These are phyloP conservation scores for Colletotrichum liriopes DNA, from an alignment of 2,329 filamentous ascomycete species.

Conservation along the genomic window DNA sequence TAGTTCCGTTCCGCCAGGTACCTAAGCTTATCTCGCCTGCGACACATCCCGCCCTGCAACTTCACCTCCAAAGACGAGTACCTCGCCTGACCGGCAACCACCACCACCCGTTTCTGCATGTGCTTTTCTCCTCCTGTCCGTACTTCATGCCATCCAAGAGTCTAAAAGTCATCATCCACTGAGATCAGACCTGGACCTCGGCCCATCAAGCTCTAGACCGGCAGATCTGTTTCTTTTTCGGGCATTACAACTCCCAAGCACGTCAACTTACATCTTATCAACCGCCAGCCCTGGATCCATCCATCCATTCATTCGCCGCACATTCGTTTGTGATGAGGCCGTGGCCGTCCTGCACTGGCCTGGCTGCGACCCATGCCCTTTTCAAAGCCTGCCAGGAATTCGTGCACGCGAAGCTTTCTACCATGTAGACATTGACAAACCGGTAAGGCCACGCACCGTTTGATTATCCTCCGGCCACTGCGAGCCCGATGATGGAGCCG, in stretches of 20 bases:
- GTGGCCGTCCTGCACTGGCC: conserved; percentile 13
- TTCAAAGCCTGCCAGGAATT: neutral
- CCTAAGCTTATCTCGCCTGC: conserved; percentile 12
- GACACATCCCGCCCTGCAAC: neutral
- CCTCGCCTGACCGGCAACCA: conserved; percentile 12
- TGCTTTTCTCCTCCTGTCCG: conserved; percentile 21
- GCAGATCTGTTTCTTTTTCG: conserved; percentile 29
- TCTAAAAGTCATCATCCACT: conserved; percentile 18
- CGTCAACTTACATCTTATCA: conserved; percentile 4
- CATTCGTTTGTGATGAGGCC: conserved; percentile 22
- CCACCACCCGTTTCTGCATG: conserved; percentile 29
- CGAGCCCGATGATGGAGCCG: neutral
- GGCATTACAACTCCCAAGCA: conserved; percentile 12
- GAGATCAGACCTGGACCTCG: conserved; percentile 28
- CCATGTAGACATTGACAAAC: neutral
- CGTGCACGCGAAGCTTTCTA: neutral
- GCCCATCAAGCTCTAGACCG: conserved; percentile 33
- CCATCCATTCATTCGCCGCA: conserved; percentile 15
- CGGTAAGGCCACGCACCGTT: neutral
- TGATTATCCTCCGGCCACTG: neutral
- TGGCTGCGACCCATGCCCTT: conserved; percentile 7
- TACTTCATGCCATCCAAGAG: conserved; percentile 28
- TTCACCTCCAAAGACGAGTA: neutral
- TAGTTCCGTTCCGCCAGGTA: conserved; percentile 20
- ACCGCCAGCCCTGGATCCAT: conserved; percentile 2